phyloP scores from a whole-genome alignment of 345 rosid genomes.

The Euphorbia tirucalli region DNA sequence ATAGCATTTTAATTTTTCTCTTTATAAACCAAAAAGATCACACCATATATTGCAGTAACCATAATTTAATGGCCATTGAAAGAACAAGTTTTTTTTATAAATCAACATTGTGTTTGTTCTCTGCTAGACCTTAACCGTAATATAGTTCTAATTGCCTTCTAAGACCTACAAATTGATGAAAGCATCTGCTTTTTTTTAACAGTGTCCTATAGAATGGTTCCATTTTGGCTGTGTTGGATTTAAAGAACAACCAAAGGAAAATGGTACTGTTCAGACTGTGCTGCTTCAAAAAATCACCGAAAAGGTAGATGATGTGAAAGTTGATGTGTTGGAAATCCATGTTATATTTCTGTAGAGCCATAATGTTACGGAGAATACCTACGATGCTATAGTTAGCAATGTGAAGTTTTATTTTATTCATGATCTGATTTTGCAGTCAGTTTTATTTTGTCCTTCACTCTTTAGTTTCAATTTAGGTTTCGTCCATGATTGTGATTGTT shows the following conservation, averaged over 20 bases:
- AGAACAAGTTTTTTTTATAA: too few relatives aligned
- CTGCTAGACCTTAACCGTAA: background rate
- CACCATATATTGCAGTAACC: too few relatives aligned
- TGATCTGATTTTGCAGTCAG: too few relatives aligned
- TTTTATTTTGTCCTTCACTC: background rate
- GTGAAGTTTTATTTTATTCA: too few relatives aligned
- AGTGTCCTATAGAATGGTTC: constrained; percentile 99
- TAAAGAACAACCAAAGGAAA: constrained; percentile 92
- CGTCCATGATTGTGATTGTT: too few relatives aligned
- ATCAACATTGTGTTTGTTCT: background rate
- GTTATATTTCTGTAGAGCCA: background rate
- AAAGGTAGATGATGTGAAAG: constrained; percentile 48
- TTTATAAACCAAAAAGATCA: too few relatives aligned
- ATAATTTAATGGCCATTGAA: too few relatives aligned
- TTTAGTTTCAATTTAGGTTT: too few relatives aligned
- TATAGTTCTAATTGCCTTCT: background rate
- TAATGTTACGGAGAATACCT: background rate
- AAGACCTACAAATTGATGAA: constrained; percentile 13
- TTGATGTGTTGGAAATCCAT: background rate
- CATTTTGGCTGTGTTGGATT: constrained; percentile 91
- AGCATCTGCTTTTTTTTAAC: constrained; percentile 19
- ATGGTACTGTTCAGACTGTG: constrained; percentile 89
- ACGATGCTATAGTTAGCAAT: too few relatives aligned
- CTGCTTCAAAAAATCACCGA: constrained; percentile 59
- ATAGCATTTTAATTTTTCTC: too few relatives aligned